Evolutionary conservation across 805 yeast species (phyloP).

Genomic region (Candida sakaeoensis): DNA sequence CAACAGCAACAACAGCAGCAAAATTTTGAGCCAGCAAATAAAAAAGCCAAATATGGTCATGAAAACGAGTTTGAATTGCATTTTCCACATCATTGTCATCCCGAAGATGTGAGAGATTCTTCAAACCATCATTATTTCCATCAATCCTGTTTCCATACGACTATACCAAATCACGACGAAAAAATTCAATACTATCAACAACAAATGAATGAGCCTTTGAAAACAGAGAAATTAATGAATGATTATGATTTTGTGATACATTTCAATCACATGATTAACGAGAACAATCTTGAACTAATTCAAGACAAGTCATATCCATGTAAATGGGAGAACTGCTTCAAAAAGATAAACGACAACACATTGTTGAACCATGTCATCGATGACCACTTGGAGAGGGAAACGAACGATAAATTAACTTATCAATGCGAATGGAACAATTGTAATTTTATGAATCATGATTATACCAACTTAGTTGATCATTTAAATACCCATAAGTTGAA

Average conservation of each 20-base stretch:
- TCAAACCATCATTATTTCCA: conserved; percentile 24
- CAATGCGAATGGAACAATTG: conserved; percentile 81
- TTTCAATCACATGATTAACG: conserved; percentile 19
- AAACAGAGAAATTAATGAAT: conserved; percentile 16
- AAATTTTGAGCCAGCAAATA: conserved; percentile 7
- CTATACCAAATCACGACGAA: conserved; percentile 20
- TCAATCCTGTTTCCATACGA: conserved; percentile 46
- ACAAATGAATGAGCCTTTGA: background rate
- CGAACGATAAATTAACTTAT: conserved; percentile 13
- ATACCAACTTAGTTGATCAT: conserved; percentile 57
- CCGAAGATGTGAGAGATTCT: conserved; percentile 9
- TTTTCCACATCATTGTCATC: conserved; percentile 39
- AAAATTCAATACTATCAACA: conserved; percentile 1
- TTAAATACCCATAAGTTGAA: conserved; percentile 26
- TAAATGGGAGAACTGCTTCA: conserved; percentile 66
- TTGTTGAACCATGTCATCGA: conserved; percentile 37
- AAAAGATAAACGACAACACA: conserved; percentile 30
- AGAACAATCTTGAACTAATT: background rate
- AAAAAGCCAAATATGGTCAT: conserved; percentile 9
- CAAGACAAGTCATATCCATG: conserved; percentile 30
- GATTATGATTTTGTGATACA: conserved; percentile 39
- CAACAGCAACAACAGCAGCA: conserved; percentile 9
- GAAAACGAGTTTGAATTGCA: conserved; percentile 28
- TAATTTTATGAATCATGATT: conserved; percentile 49
- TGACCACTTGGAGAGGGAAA: conserved; percentile 42